Evolutionary conservation across 108 stramenopile species (phyloP), one percentile per base, ranked within the genome.

Genomic region (Cylindrotheca closterium): DNA sequence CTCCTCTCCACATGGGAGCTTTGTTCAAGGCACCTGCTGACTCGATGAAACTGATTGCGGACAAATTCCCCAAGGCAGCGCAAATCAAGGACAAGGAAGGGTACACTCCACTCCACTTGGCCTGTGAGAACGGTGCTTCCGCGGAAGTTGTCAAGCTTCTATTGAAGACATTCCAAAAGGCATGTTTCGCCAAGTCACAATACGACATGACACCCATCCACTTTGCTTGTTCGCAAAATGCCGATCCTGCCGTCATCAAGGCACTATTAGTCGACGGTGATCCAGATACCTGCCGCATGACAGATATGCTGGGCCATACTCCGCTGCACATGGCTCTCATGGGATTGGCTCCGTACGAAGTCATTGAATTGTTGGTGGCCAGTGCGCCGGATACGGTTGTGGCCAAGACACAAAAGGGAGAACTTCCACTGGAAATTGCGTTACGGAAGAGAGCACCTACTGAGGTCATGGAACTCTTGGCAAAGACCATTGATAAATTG

Each of bases 321-420:
- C 78, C 78, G 4, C 48, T 79, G 51, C 78, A 79, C 46, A 56
- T 79, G 66, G 71, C 71, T 10, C n/a, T 79, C n/a, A 63, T 68
- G 67, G 62, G 63, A 23, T 33, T 67, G 27, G 71, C 71, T 1
- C 60, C 72, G 7, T 62, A 67, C 51, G 71, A 79, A 21, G 63
- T 68, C 30, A 60, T 79, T 32, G 65, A 73, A 59, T 60, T 73
- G 10, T 48, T 79, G 42, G 78, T 79, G 12, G 61, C 60, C 1
- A 60, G 55, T 54, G 60, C 51, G 23, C 71, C 78, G 0, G 78
- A 72, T 21, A 60, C 60, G 2, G 60, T 72, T 5, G 33, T 60
- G 32, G 58, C 58, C 23, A 68, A 73, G 33, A 79, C 69, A 0
- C 55, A 63, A 30, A 68, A 73, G 49, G 65, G 65, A 24, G 78